Conservation (phyloP, 1,284 basidiomycete species). For the Testicularia cyperi region DNA sequence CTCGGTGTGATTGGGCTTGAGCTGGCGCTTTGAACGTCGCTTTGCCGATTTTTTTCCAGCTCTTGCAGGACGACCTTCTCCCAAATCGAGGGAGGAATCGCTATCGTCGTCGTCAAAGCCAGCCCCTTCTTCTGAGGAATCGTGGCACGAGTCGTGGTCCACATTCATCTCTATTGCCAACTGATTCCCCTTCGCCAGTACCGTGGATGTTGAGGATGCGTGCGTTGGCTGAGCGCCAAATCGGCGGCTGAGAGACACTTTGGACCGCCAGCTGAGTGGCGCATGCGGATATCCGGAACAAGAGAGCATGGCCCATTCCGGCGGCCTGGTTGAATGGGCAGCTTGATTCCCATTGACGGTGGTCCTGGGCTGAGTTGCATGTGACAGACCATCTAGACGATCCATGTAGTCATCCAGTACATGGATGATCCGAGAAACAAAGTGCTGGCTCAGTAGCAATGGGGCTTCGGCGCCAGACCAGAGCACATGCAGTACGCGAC, state of each 20-base stretch:
- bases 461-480: conserved; percentile 5
- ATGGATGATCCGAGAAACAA: conserved; percentile 10
- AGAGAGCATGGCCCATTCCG: conserved; percentile 19
- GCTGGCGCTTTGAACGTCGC: conserved; percentile 15
- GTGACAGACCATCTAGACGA: no score
- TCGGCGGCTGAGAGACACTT: conserved; percentile 11
- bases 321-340: neutral
- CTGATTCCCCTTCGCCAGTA: no score
- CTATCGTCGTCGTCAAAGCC: no score
- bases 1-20: conserved; percentile 25
- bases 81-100: conserved; percentile 26
- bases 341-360: neutral
- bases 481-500: conserved; percentile 11
- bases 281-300: conserved; percentile 40
- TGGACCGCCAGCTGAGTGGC: conserved; percentile 40
- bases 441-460: conserved; percentile 13
- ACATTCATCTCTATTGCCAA: no score
- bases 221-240: conserved; percentile 8
- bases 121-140: no score
- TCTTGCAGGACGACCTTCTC: neutral
- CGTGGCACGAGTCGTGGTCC: no score
- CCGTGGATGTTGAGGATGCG: neutral
- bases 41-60: no score
- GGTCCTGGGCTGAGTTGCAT: neutral
- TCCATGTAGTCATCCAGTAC: conserved; percentile 9